Percentiles rank a stretch among this genome's conserved stretches.
phyloP scores from a whole-genome alignment of 768 basidiomycete species.

The Pholiota conissans region DNA sequence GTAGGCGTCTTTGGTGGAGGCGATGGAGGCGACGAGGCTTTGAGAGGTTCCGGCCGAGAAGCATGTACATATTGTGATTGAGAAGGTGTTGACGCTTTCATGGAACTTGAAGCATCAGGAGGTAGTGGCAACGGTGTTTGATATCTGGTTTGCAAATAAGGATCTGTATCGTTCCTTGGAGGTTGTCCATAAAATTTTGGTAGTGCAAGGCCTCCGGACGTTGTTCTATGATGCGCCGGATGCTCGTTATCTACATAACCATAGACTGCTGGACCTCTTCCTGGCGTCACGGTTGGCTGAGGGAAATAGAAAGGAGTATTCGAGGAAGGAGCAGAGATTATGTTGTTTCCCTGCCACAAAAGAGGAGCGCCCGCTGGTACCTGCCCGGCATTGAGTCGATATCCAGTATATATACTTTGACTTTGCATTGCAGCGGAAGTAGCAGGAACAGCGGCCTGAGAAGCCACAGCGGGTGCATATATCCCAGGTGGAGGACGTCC shows the following conservation, averaged over 20 bases:
- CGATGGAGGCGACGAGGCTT: constrained; percentile 2
- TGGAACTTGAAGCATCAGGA: constrained; percentile 24
- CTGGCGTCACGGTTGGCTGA: constrained; percentile 26
- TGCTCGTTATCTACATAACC: not conserved
- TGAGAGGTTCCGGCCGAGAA: not conserved
- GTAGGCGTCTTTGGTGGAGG: constrained; percentile 17
- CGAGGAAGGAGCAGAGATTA: not conserved
- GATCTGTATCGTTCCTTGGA: constrained; percentile 7
- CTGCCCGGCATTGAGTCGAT: constrained; percentile 8
- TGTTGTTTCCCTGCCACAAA: constrained; percentile 15
- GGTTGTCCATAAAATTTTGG: not conserved
- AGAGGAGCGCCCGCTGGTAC: constrained; percentile 13
- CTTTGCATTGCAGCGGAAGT: not conserved
- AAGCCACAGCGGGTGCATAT: not conserved
- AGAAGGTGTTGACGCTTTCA: constrained; percentile 6
- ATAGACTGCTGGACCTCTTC: not conserved
- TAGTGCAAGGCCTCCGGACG: not conserved
- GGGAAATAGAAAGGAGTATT: constrained; percentile 31
- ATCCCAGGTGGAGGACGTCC: not conserved
- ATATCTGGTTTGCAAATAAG: constrained; percentile 45
- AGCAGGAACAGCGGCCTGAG: not conserved
- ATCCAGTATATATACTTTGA: constrained; percentile 3
- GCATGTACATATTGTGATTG: not conserved
- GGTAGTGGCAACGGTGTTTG: constrained; percentile 57
- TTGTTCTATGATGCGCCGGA: not conserved